These are phyloP conservation scores for Castanea crenata DNA, from an alignment of 306 rosid species.

Conservation along the genomic window DNA sequence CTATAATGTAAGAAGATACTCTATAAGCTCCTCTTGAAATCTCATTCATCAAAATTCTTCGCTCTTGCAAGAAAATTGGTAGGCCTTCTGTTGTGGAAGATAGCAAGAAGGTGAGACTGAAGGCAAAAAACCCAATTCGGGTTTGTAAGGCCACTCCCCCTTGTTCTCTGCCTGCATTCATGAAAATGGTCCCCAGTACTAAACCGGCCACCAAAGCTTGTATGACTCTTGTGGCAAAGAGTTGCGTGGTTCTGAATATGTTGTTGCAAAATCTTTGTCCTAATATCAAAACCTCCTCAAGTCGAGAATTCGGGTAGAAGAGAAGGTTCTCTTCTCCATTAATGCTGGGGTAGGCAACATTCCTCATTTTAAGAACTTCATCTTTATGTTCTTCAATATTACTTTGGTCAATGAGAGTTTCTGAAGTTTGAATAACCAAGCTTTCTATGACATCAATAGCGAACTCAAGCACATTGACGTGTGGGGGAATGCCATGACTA, in stretches of 20 bases:
- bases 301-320: constrained; percentile 48
- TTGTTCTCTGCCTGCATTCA: constrained; percentile 37
- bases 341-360: constrained; percentile 21
- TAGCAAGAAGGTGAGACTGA: constrained; percentile 62
- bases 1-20: constrained; percentile 52
- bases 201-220: constrained; percentile 53
- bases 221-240: constrained; percentile 47
- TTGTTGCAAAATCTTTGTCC: constrained; percentile 83
- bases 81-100: constrained; percentile 59
- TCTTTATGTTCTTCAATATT: constrained; percentile 29
- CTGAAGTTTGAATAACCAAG: constrained; percentile 58
- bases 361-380: constrained; percentile 26
- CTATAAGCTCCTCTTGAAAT: constrained; percentile 55
- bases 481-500: constrained; percentile 61
- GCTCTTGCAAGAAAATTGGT: constrained; percentile 55
- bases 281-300: constrained; percentile 60
- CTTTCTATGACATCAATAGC: constrained; percentile 71
- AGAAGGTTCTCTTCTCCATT: constrained; percentile 37
- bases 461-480: constrained; percentile 83
- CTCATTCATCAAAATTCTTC: constrained; percentile 44
- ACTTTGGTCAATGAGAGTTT: constrained; percentile 35
- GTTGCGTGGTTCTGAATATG: constrained; percentile 87
- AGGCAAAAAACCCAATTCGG: constrained; percentile 52
- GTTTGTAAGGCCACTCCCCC: constrained; percentile 34
- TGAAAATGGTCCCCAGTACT: constrained; percentile 47